Evolutionary conservation across 352 stramenopile genomes (phyloP).

Genomic region (Phytopythium chamaehyphon): DNA sequence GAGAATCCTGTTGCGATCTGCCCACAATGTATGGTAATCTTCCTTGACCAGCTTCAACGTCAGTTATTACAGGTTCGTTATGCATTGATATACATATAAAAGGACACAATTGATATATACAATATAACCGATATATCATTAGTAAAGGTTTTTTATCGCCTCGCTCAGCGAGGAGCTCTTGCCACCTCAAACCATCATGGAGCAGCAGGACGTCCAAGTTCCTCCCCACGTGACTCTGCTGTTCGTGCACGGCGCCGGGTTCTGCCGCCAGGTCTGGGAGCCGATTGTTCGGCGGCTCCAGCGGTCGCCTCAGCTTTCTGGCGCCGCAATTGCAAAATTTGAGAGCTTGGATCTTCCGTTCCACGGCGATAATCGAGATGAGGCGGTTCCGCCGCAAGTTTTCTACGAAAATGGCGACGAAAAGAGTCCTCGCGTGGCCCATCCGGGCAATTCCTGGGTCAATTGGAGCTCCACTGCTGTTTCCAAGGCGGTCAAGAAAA

Average conservation of each 20-base stretch:
- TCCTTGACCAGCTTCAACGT: too few relatives aligned
- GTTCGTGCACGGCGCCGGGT: constrained; percentile 41
- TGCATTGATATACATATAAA: too few relatives aligned
- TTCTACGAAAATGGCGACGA: constrained; percentile 18
- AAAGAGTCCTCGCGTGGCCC: constrained; percentile 21
- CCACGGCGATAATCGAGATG: constrained; percentile 44
- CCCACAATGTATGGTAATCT: too few relatives aligned
- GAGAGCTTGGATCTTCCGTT: constrained; percentile 45
- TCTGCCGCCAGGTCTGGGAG: constrained; percentile 45
- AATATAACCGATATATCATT: too few relatives aligned
- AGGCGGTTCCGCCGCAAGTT: constrained; percentile 20
- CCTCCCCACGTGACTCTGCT: constrained; percentile 37
- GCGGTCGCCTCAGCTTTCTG: constrained; percentile 23
- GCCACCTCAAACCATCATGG: constrained; percentile 9
- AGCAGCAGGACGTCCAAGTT: too few relatives aligned
- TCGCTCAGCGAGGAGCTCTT: too few relatives aligned
- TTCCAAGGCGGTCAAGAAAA: constrained; percentile 14
- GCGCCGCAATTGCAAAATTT: constrained; percentile 9
- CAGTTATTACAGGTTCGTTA: not conserved
- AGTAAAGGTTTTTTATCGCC: too few relatives aligned
- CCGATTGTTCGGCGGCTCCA: constrained; percentile 36
- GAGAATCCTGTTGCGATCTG: too few relatives aligned
- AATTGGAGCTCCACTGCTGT: constrained; percentile 22
- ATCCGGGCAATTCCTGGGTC: constrained; percentile 19
- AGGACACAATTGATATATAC: too few relatives aligned